Evolutionary conservation across 768 basidiomycete species (phyloP).

Genomic region (Boletus rubropictus): DNA sequence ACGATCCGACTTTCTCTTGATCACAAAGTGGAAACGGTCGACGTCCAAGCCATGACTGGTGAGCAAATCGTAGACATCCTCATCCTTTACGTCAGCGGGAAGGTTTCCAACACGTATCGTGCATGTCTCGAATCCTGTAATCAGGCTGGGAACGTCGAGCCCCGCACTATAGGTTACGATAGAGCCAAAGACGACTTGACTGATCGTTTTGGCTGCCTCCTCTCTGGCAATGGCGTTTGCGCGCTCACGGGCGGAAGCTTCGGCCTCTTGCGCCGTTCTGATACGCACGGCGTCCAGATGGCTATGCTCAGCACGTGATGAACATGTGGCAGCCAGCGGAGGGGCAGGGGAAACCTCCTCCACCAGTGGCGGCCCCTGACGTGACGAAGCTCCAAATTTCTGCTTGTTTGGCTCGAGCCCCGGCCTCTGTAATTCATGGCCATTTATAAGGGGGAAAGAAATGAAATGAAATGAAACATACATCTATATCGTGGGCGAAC

Average conservation of each 20-base stretch:
- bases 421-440: conserved; percentile 8
- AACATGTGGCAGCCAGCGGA: background rate
- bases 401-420: conserved; percentile 1
- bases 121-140: conserved; percentile 50
- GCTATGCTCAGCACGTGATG: background rate
- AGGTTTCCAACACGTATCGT: conserved; percentile 43
- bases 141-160: conserved; percentile 37
- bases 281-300: background rate
- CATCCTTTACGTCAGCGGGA: conserved; percentile 34
- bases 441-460: background rate
- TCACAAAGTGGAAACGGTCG: conserved; percentile 30
- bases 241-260: conserved; percentile 13
- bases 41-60: conserved; percentile 38
- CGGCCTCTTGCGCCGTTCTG: conserved; percentile 6
- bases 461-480: too few species aligned
- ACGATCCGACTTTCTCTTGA: conserved; percentile 25
- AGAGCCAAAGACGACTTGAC: conserved; percentile 40
- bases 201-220: conserved; percentile 41
- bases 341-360: background rate
- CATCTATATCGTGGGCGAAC: conserved; percentile 32
- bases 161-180: conserved; percentile 49
- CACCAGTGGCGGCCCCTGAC: background rate
- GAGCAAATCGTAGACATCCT: conserved; percentile 42
- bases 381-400: background rate
- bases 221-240: conserved; percentile 17